Evolutionary conservation across 163 green algal genomes (phyloP), one percentile per base, ranked within the genome.

Genomic region (Coccomyxa subellipsoidea): DNA sequence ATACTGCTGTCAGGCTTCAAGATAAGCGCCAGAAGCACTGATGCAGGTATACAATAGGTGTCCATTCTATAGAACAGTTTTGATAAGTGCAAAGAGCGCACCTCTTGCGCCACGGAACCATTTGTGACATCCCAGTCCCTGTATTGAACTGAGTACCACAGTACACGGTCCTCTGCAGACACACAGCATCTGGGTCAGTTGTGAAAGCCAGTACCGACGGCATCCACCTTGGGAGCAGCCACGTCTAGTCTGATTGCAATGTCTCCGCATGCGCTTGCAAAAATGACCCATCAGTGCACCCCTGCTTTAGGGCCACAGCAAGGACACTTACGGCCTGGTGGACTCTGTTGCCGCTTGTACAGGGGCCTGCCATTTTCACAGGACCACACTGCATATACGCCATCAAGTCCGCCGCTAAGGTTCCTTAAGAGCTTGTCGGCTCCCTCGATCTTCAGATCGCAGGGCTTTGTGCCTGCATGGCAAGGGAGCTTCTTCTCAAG

Each of bases 81-180:
- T n/a, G n/a, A n/a, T n/a, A n/a, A n/a, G n/a, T n/a, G n/a, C n/a
- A n/a, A n/a, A n/a, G n/a, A n/a, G n/a, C n/a, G n/a, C n/a, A 87
- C 83, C 47, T 87, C 80, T 34, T 81, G 36, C 37, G 84, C 40
- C 27, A 54, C 29, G 15, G 75, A 82, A 38, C 80, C 84, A 76
- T 87, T 87, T n/a, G 69, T 81, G 25, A 87, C 9, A 34, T 87
- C 84, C 84, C 84, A 87, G 70, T 87, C 81, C 29, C 54, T 37
- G 59, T 80, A 81, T 38, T 72, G 54, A 15, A 47, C 32, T 15
- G 84, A 87, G 70, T 87, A 87, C 80, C 80, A 87, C 31, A 87
- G 21, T 31, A 87, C 77, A 36, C 84, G 47, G 7, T 81, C 53
- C 77, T 82, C 80, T 87, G 80, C 84, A 80, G 29, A 9, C 31